These are phyloP conservation scores for Yamadazyma friedrichii DNA, from an alignment of 1,139 yeast species.

Conservation along the genomic window DNA sequence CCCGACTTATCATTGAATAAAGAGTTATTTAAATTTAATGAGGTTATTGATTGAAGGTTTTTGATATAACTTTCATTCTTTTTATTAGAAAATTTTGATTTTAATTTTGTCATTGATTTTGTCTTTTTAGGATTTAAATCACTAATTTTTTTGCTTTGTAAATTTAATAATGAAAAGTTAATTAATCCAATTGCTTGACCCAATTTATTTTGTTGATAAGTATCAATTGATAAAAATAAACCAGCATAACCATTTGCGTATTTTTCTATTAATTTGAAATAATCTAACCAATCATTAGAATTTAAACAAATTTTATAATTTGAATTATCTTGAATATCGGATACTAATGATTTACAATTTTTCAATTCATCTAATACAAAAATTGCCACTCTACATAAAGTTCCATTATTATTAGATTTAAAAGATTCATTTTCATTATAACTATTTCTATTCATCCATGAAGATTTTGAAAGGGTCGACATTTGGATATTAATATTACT, in stretches of 20 bases:
- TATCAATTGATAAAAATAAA: slow-evolving; percentile 40
- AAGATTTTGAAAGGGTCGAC: slow-evolving; percentile 39
- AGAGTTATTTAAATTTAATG: slow-evolving; percentile 35
- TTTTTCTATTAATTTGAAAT: slow-evolving; percentile 31
- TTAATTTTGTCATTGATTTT: slow-evolving; percentile 21
- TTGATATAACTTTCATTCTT: slow-evolving; percentile 33
- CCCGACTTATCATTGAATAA: slow-evolving; percentile 36
- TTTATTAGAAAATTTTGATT: slow-evolving; percentile 25
- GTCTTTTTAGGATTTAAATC: slow-evolving; percentile 14
- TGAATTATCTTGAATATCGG: slow-evolving; percentile 13
- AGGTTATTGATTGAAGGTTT: slow-evolving; percentile 36
- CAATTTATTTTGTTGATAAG: slow-evolving; percentile 38
- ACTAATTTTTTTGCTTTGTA: slow-evolving; percentile 35
- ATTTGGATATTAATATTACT: slow-evolving; percentile 37
- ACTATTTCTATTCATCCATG: slow-evolving; percentile 38
- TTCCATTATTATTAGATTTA: slow-evolving; percentile 36
- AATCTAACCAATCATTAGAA: slow-evolving; percentile 30
- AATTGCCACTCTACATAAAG: slow-evolving; percentile 43
- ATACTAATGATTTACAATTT: slow-evolving; percentile 18
- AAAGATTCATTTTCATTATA: slow-evolving; percentile 28
- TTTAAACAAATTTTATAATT: slow-evolving; percentile 14
- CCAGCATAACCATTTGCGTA: slow-evolving; percentile 45
- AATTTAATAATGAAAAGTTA: slow-evolving; percentile 35
- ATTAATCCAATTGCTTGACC: slow-evolving; percentile 46
- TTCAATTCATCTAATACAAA: slow-evolving; percentile 35